A percentile compares a stretch with the other conserved stretches of the same genome.
Evolutionary conservation across 768 basidiomycete genomes (phyloP).

Genomic region (Tylopilus rubrobrunneus): DNA sequence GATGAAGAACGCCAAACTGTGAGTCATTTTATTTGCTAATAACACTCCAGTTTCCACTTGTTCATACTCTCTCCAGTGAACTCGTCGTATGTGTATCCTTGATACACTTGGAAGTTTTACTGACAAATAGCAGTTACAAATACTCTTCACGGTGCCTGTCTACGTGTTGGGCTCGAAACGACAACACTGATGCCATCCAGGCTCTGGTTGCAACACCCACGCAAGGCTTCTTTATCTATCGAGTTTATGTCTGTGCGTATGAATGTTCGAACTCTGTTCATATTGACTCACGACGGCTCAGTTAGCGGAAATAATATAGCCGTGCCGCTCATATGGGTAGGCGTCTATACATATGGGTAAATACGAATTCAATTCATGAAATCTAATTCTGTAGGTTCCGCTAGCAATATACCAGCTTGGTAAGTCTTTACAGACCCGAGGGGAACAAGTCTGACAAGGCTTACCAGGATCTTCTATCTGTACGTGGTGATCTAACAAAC

Average conservation of each 20-base stretch:
- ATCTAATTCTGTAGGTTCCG: not conserved
- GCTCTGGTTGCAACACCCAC: not conserved
- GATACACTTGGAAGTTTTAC: not conserved
- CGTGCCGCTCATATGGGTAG: not conserved
- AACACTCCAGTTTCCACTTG: not conserved
- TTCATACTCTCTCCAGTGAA: not conserved
- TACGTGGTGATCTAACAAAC: not conserved
- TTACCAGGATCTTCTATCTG: not conserved
- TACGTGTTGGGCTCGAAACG: not conserved
- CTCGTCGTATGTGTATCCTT: not conserved
- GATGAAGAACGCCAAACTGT: not conserved
- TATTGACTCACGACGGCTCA: not conserved
- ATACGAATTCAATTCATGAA: not conserved
- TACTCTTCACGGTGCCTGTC: not conserved
- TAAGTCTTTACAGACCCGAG: not conserved
- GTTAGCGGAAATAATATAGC: not conserved
- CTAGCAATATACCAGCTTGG: conserved; percentile 8
- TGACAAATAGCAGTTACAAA: not conserved
- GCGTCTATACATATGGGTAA: not conserved
- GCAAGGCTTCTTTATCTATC: not conserved
- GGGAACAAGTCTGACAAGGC: not conserved
- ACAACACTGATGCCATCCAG: not conserved
- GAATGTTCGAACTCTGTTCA: not conserved
- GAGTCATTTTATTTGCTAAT: not conserved
- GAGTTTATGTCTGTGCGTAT: not conserved